These are phyloP conservation scores for Corrigiola litoralis DNA, from an alignment of 179 eudicot genomes.

Conservation along the genomic window DNA sequence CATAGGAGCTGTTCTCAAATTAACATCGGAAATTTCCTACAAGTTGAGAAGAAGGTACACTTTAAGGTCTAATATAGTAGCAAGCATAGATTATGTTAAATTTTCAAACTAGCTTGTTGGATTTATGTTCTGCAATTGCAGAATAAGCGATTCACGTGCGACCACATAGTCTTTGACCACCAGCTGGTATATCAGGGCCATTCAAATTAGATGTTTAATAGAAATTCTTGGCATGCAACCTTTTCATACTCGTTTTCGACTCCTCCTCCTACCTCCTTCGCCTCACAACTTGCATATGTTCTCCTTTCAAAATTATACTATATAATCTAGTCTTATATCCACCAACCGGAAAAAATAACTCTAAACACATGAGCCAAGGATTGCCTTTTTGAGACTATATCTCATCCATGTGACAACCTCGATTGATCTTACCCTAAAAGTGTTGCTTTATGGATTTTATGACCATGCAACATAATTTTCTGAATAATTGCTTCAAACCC, in stretches of 20 bases:
- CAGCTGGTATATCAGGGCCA: conserved; percentile 13
- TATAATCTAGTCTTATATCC: conserved; percentile 8
- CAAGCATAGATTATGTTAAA: not conserved
- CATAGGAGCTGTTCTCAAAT: conserved; percentile 3
- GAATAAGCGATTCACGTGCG: conserved; percentile 27
- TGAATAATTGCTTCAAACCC: conserved; percentile 9
- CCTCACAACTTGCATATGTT: conserved; percentile 14
- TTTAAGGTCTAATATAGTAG: not conserved
- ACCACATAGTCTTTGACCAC: conserved; percentile 28
- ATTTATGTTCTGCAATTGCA: conserved; percentile 1
- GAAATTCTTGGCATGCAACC: conserved; percentile 5
- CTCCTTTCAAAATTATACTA: conserved; percentile 6
- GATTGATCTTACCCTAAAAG: conserved; percentile 1
- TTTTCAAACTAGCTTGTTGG: not conserved
- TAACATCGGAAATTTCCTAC: conserved; percentile 13
- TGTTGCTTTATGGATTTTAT: conserved; percentile 7
- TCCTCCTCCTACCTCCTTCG: not conserved
- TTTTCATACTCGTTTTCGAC: not conserved
- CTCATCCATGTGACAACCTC: conserved; percentile 22
- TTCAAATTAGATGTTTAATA: conserved; percentile 3
- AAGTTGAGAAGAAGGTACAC: conserved; percentile 9
- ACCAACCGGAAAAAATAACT: conserved; percentile 8
- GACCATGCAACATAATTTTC: conserved; percentile 3
- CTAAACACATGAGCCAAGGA: conserved; percentile 13
- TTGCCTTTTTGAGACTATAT: conserved; percentile 26